Evolutionary conservation across 2,329 filamentous ascomycete species (phyloP), one percentile per base, ranked within the genome.

Genomic region (Paraphoma sp.): DNA sequence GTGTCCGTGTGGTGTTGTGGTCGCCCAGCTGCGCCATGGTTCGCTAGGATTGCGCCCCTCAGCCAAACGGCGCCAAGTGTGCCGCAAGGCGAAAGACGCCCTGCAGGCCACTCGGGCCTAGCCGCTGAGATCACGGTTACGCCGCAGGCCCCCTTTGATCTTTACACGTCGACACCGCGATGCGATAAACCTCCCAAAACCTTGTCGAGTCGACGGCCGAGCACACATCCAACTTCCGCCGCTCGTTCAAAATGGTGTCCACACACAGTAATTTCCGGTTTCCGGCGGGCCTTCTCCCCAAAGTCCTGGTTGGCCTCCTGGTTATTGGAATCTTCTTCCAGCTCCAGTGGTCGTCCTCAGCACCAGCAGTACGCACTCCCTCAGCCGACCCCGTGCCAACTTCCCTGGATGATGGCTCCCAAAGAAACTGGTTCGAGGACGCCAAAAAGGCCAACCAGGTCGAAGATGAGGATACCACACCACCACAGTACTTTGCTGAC

Each of bases 281-380:
- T 36, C 33, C 33, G 10, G 33, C 33, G 33, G 42, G 30, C 23
- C 30, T 53, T 28, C 41, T 51, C 3, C 52, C 52, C 1, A 57
- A 55, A 18, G 29, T 60, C 14, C 8, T 60, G 11, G 14, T 53
- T 16, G 49, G 45, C 16, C 9, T 60, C 4, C 43, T 60, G 1
- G 17, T 43, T 2, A 49, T 60, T 29, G 53, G 40, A 1, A 48
- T 60, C 16, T 23, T 60, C 52, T 55, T 53, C 40, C 58, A 60
- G 38, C 44, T 60, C 16, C 28, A 23, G n/a, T 51, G 51, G 49
- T 23, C 31, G 17, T 43, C 48, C 6, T 29, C 47, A 43, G 18
- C 40, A 12, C 17, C 48, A 31, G 29, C 12, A 29, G 38, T 52
- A 40, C 43, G 33, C 38, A 46, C n/a, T 17, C 50, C 43, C 23